A percentile compares a stretch with the other conserved stretches of the same genome.
Conservation (phyloP, 176 grass and related monocot species). For the Otatea glauca region DNA sequence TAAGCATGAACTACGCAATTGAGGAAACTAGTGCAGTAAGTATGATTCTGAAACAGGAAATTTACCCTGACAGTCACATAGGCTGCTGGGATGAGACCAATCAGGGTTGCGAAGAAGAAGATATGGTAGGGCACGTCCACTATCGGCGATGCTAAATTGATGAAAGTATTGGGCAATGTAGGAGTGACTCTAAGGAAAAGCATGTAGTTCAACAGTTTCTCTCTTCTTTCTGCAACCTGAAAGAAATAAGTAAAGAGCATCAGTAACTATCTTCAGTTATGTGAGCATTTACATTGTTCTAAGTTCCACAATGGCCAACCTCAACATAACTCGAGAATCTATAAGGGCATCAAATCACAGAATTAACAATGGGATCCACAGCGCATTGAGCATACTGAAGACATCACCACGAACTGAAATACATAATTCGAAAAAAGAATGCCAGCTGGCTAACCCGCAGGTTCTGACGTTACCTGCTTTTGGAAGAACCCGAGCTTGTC, state of each 20-base stretch:
- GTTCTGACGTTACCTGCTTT: conserved; percentile 61
- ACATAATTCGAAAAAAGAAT: not conserved
- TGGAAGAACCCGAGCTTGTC: conserved; percentile 94
- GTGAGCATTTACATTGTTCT: not conserved
- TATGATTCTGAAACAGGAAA: conserved; percentile 14
- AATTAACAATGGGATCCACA: not conserved
- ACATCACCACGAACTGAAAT: not conserved
- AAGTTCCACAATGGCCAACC: not conserved
- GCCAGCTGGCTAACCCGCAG: not conserved
- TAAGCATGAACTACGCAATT: not conserved
- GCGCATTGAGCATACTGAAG: not conserved
- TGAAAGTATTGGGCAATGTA: conserved; percentile 97
- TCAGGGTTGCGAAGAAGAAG: conserved; percentile 77
- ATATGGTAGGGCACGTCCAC: conserved; percentile 96
- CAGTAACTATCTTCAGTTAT: conserved; percentile 20
- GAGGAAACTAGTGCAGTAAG: not conserved
- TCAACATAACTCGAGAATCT: not conserved
- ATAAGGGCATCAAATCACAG: not conserved
- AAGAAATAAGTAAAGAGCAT: conserved; percentile 21
- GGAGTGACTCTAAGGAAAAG: conserved; percentile 96
- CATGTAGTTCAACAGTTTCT: conserved; percentile 95
- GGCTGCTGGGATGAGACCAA: conserved; percentile 87
- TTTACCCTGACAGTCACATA: conserved; percentile 89
- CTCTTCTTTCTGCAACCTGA: conserved; percentile 90
- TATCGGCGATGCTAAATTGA: conserved; percentile 96